Base-by-base conservation (phyloP, 1,139 yeast species). In the Debaryomyces nepalensis region DNA sequence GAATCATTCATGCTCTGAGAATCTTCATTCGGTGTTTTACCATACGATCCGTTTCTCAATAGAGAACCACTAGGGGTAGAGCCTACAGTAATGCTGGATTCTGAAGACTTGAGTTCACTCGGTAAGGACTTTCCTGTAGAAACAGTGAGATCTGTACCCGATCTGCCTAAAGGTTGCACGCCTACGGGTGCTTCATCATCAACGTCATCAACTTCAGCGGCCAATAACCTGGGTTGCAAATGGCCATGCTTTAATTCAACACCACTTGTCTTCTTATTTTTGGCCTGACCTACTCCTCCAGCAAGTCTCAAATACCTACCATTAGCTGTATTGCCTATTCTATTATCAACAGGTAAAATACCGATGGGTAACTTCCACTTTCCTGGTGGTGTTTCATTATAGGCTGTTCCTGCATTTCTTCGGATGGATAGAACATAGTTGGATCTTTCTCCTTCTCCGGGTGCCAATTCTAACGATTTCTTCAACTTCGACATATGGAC, bases 191-290 rank as follows among this genome's bases (percentile, higher is more conserved):
- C 21, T 36, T 54, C 64, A 45, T 81, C 87, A 29, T 73, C 79
- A 45, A n/a, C n/a, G n/a, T 85, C 90, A 48, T 84, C 93, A 22
- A 86, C 83, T 60, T 87, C 95, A 10, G 86, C 81, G 1, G 93
- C 93, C 46, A 87, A 68, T 59, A 86, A 71, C 43, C 90, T 74
- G n/a, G 87, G 88, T 41, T 81, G 79, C 50, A 85, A 70, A 56
- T 81, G 88, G 3, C 91, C 87, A 58, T 86, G 93, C 49, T 84
- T 81, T 55, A 85, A 75, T 48, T 84, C 90, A 47, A 82, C 79
- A 4, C 81, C 81, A 39, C 77, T 71, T 8, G 66, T 58, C 53
- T 61, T 68, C 54, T 59, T 70, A 44, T 50, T 52, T 37, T 65
- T 55, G 26, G 51, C 50, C 30, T 58, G 62, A 5, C 54, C 40